phyloP scores from a whole-genome alignment of 805 yeast species.

The Vanderwaltozyma verrucispora region DNA sequence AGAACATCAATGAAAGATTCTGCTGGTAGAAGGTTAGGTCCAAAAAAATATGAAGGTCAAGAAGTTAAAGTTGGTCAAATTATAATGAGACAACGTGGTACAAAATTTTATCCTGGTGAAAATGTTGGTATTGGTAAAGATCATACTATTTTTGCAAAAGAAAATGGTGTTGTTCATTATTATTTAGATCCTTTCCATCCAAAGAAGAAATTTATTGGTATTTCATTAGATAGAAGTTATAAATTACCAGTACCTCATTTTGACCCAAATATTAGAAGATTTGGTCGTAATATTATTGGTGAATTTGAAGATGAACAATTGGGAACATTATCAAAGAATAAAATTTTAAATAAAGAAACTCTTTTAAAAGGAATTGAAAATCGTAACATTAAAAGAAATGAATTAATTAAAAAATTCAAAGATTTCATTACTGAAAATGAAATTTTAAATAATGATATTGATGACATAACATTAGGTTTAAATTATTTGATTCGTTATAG shows the following conservation, averaged over 20 bases:
- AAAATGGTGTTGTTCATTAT: constrained; percentile 88
- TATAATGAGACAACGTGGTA: constrained; percentile 89
- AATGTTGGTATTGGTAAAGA: constrained; percentile 86
- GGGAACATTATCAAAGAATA: constrained; percentile 55
- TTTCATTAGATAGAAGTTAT: constrained; percentile 56
- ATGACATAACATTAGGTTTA: constrained; percentile 32
- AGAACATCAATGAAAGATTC: constrained; percentile 89
- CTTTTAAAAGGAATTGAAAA: constrained; percentile 32
- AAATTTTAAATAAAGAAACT: constrained; percentile 45
- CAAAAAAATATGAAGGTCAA: constrained; percentile 73
- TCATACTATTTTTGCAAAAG: constrained; percentile 82
- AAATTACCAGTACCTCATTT: constrained; percentile 83
- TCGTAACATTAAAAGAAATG: constrained; percentile 34
- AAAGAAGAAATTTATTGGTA: constrained; percentile 78
- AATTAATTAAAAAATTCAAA: constrained; percentile 24
- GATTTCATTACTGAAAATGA: constrained; percentile 16
- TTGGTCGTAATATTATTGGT: constrained; percentile 58
- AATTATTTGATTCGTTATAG: constrained; percentile 45
- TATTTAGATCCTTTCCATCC: constrained; percentile 97
- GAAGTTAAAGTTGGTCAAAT: constrained; percentile 74
- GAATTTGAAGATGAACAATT: constrained; percentile 40
- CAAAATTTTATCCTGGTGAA: constrained; percentile 89
- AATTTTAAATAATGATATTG: constrained; percentile 14
- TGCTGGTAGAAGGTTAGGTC: constrained; percentile 88
- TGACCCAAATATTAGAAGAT: constrained; percentile 76